Evolutionary conservation across 1,284 basidiomycete species (phyloP).

Genomic region (Austroboletus niveus): DNA sequence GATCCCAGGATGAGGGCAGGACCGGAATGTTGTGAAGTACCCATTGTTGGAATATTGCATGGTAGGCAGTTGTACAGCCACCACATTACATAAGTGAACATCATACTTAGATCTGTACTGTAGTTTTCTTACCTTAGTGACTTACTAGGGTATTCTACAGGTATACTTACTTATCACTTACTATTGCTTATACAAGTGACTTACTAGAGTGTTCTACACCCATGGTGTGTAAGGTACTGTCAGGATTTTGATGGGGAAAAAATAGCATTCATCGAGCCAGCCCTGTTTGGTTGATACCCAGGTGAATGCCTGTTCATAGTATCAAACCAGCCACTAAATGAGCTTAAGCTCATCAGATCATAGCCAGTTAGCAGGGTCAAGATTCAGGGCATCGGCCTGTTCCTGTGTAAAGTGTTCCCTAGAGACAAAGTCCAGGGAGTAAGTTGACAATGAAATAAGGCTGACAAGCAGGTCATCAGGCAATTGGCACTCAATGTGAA

Average conservation of each 20-base stretch:
- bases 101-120: too few relatives aligned
- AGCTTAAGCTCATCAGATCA: rapidly evolving
- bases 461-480: background rate
- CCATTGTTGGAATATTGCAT: too few relatives aligned
- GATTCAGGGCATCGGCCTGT: background rate
- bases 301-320: too few relatives aligned
- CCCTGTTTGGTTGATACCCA: slow-evolving; percentile 14
- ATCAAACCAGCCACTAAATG: too few relatives aligned
- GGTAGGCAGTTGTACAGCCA: too few relatives aligned
- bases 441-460: background rate
- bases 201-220: too few relatives aligned
- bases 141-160: too few relatives aligned
- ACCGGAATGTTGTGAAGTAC: background rate
- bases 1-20: background rate
- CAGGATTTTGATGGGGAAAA: slow-evolving; percentile 15
- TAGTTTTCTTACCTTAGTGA: too few relatives aligned
- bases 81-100: too few relatives aligned
- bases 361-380: slow-evolving; percentile 6
- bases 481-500: rapidly evolving
- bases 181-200: too few relatives aligned
- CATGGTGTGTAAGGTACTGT: slow-evolving; percentile 21
- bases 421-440: background rate
- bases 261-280: slow-evolving; percentile 17
- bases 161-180: too few relatives aligned
- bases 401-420: background rate